Base-by-base conservation (phyloP, 345 rosid species). In the Xanthoceras sorbifolium region DNA sequence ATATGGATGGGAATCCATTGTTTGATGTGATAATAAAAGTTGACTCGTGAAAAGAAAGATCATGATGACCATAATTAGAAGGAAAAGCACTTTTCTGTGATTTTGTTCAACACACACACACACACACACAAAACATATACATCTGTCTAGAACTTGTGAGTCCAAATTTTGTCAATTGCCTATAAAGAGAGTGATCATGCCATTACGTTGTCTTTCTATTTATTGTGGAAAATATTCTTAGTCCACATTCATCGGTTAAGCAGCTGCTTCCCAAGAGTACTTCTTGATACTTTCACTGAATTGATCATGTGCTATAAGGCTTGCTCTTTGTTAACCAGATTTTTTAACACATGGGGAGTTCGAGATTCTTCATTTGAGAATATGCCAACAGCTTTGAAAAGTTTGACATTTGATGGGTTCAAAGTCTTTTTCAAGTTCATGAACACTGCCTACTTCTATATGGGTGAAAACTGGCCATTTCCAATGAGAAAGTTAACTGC, bases 211-310 rank as follows among this genome's bases (percentile, higher is more conserved):
- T 54, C 57, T 64, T 17, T 3, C 10, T 23, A 2, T 64, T 0
- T 23, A 2, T 64, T 0, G 9, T 67, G 23, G 26, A 17, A 36
- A 14, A 28, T 61, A 50, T 69, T 50, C 67, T 1, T 18, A 9
- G 52, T 62, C 83, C 81, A 83, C 77, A 25, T 73, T 80, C 77
- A 62, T 52, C 59, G 78, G 83, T 67, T 60, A 38, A 72, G 67
- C 38, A 59, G 67, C 67, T 38, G n/a, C 40, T 46, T n/a, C n/a
- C 52, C 26, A 9, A 5, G 17, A 40, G 54, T 1, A 14, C 67
- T 28, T 31, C n/a, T n/a, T n/a, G n/a, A n/a, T n/a, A n/a, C n/a
- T n/a, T n/a, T n/a, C n/a, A n/a, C n/a, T n/a, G n/a, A n/a, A n/a
- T n/a, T n/a, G n/a, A n/a, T n/a, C n/a, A n/a, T n/a, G n/a, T n/a